phyloP scores from a whole-genome alignment of 371 early-diverging fungal genomes.

The Capillidium rhysosporum region DNA sequence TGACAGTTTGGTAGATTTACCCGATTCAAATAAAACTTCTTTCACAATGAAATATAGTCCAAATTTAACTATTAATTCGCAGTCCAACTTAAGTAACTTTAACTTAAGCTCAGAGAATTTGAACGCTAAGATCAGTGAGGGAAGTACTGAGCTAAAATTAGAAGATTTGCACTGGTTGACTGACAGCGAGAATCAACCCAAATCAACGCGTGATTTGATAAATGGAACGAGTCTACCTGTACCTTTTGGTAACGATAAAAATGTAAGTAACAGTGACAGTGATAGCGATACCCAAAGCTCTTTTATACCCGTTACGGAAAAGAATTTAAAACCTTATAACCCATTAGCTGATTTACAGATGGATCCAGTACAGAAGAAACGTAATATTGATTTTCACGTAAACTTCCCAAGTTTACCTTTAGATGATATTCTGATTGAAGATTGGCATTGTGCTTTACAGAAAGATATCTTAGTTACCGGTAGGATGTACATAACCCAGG shows the following conservation, averaged over 20 bases:
- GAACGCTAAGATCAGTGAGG: background rate
- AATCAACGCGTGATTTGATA: background rate
- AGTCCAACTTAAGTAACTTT: no score
- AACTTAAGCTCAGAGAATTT: background rate
- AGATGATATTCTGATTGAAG: constrained; percentile 45
- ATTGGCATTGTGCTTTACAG: constrained; percentile 80
- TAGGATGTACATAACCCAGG: constrained; percentile 66
- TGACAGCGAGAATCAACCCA: background rate
- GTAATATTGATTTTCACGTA: constrained; percentile 29
- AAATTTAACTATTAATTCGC: no score
- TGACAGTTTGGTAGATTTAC: no score
- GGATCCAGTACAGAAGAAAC: constrained; percentile 6
- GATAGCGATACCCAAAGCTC: background rate
- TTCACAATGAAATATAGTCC: no score
- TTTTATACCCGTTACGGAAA: background rate
- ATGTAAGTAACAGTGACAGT: background rate
- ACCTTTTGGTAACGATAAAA: background rate
- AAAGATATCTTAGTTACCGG: constrained; percentile 87
- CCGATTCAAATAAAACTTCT: no score
- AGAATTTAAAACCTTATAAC: background rate
- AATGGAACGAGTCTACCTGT: background rate
- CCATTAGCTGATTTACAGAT: background rate
- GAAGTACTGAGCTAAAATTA: background rate
- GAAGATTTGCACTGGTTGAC: constrained; percentile 6
- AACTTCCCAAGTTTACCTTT: constrained; percentile 42